Percentiles rank a stretch among this genome's conserved stretches.
Evolutionary conservation across 1,139 yeast species (phyloP).

Genomic region (Yamadazyma oceani): DNA sequence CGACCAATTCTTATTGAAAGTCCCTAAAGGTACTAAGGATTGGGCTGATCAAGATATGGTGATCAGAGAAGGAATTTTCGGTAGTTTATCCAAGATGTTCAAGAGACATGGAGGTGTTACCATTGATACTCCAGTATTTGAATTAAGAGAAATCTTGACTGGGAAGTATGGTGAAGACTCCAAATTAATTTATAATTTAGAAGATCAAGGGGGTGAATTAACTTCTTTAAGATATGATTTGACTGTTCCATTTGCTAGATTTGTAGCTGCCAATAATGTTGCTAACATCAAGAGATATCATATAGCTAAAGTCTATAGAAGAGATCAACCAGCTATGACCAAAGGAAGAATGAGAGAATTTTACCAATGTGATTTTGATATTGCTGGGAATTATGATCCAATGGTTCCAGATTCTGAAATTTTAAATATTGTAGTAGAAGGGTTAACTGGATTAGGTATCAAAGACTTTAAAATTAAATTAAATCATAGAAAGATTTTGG

Average conservation of each 20-base stretch:
- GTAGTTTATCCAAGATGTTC: conserved; percentile 68
- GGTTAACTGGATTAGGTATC: conserved; percentile 80
- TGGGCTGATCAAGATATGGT: conserved; percentile 99
- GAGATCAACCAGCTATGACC: conserved; percentile 99
- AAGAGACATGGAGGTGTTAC: conserved; percentile 98
- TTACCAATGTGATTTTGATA: conserved; percentile 96
- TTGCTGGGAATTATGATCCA: conserved; percentile 86
- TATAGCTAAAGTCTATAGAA: conserved; percentile 95
- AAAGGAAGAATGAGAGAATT: conserved; percentile 99
- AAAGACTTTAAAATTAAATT: conserved; percentile 85
- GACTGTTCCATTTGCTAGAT: conserved; percentile 97
- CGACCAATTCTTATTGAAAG: conserved; percentile 68
- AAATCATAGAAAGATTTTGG: conserved; percentile 92
- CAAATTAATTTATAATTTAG: conserved; percentile 88
- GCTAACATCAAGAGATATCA: conserved; percentile 90
- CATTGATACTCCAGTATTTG: conserved; percentile 97
- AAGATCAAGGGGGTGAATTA: conserved; percentile 98
- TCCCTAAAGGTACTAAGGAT: conserved; percentile 97
- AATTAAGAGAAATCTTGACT: conserved; percentile 87
- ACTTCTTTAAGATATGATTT: conserved; percentile 93
- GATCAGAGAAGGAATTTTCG: conserved; percentile 82
- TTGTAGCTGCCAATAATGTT: conserved; percentile 90
- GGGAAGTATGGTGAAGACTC: conserved; percentile 99
- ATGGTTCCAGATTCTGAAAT: conserved; percentile 98
- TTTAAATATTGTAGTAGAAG: conserved; percentile 78